Evolutionary conservation across 1,284 basidiomycete species (phyloP), one percentile per base, ranked within the genome.

Genomic region (Fomitopsis palustris): DNA sequence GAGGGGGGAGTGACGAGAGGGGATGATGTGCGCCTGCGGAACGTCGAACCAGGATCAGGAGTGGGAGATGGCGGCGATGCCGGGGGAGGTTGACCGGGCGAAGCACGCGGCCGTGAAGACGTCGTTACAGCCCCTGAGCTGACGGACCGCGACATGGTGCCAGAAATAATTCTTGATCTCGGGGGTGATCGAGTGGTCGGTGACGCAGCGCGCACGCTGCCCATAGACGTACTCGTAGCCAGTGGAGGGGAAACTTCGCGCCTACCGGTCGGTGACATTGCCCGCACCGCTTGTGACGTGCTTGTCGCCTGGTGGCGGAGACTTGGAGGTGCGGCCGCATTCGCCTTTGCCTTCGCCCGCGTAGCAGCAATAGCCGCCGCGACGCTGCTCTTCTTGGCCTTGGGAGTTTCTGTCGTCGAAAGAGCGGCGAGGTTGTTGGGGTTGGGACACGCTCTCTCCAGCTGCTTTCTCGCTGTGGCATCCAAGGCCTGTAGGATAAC

Each of bases 291-390:
- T 68, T 86, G 80, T 21, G 84, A 83, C 12, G 73, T 74, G 41
- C 89, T 87, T 16, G 88, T 92, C 8, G 90, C 88, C 69, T 92
- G 88, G 70, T 92, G 90, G 58, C 87, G 81, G 49, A 91, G 76
- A 45, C 82, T 81, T 3, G 90, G 90, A 31, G 90, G 90, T 9
- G 90, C 88, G 41, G 79, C 87, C 3, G 90, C 90, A 61, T 90
- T 91, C n/a, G 83, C 87, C 67, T 86, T 92, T 12, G 90, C 90
- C 70, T 91, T 93, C 3, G 88, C 90, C 27, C 90, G 81, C 69
- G 87, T 92, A 16, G 90, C 90, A 47, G 91, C 90, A 68, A 93
- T 92, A 33, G 88, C 87, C 23, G 91, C 89, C 42, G 90, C 89
- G 57, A 93, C 78, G 63, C 88, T 92, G 55, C 81, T 83, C 74